Percentiles rank a stretch among this genome's conserved stretches.
Evolutionary conservation across 1,284 basidiomycete genomes (phyloP).

Genomic region (Apiotrichum akiyoshidainum): DNA sequence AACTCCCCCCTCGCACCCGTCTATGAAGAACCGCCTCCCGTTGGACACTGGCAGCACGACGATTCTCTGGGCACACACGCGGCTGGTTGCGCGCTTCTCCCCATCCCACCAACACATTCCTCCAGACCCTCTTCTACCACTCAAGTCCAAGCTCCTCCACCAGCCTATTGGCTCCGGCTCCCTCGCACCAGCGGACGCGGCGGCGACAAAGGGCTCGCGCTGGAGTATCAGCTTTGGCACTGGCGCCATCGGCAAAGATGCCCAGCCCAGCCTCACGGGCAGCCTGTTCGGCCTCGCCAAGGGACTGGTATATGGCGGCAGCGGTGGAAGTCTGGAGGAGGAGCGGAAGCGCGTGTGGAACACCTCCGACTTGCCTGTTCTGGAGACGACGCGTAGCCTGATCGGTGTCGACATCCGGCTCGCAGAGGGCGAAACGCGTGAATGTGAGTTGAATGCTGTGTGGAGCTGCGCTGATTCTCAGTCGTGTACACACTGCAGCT

Average conservation of each 20-base stretch:
- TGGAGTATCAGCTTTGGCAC: slow-evolving; percentile 48
- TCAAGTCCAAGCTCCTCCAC: slow-evolving; percentile 46
- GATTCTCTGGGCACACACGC: slow-evolving; percentile 49
- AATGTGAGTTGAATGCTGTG: slow-evolving; percentile 35
- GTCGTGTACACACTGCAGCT: slow-evolving; percentile 73
- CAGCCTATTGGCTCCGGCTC: slow-evolving; percentile 50
- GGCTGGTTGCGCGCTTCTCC: slow-evolving; percentile 45
- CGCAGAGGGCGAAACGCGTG: slow-evolving; percentile 37
- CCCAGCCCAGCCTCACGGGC: slow-evolving; percentile 48
- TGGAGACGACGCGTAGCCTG: slow-evolving; percentile 45
- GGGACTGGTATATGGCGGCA: slow-evolving; percentile 41
- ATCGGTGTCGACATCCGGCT: slow-evolving; percentile 47
- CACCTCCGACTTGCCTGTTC: slow-evolving; percentile 48
- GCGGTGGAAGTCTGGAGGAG: slow-evolving; percentile 46
- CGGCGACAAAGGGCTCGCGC: slow-evolving; percentile 21
- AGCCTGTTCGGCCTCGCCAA: slow-evolving; percentile 49
- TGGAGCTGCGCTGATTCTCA: slow-evolving; percentile 38
- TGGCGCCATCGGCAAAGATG: slow-evolving; percentile 42
- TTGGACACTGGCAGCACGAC: slow-evolving; percentile 36
- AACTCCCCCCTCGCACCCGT: slow-evolving; percentile 33
- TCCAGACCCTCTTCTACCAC: slow-evolving; percentile 50
- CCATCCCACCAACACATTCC: slow-evolving; percentile 50
- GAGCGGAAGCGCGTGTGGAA: slow-evolving; percentile 50
- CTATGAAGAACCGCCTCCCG: slow-evolving; percentile 20
- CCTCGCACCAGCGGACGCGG: slow-evolving; percentile 30